Evolutionary conservation across 345 rosid genomes (phyloP).

Genomic region (Euphorbia tirucalli): DNA sequence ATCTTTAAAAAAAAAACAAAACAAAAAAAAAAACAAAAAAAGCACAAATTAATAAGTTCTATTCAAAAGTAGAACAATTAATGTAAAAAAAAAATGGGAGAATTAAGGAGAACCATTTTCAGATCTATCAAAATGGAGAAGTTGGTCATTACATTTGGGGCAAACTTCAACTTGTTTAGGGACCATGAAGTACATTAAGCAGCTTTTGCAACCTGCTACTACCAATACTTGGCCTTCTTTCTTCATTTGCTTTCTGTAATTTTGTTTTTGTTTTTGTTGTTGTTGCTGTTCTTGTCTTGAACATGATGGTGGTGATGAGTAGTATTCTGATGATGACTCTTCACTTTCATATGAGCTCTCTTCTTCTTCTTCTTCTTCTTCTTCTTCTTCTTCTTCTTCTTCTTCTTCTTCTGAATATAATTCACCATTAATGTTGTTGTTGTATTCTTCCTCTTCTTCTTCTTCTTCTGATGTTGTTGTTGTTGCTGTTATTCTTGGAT

Average conservation of each 20-base stretch:
- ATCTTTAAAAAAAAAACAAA: conserved; percentile 25
- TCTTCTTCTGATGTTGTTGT: background rate
- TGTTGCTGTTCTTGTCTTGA: conserved; percentile 26
- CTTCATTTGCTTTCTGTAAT: background rate
- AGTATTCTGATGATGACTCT: conserved; percentile 59
- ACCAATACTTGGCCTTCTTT: conserved; percentile 58
- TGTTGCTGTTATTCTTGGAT: conserved; percentile 41
- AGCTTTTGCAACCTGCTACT: conserved; percentile 92
- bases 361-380: conserved; percentile 33
- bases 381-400: background rate
- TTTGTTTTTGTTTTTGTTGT: background rate
- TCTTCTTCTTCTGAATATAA: conserved; percentile 34
- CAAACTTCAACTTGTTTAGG: conserved; percentile 75
- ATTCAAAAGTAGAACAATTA: conserved; percentile 1
- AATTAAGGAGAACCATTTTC: conserved; percentile 42
- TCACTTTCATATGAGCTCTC: conserved; percentile 63
- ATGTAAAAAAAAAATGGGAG: background rate
- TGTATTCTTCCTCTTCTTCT: conserved; percentile 36
- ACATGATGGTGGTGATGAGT: conserved; percentile 41
- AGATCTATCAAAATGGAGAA: conserved; percentile 75
- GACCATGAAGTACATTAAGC: conserved; percentile 91
- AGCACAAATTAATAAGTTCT: conserved; percentile 17
- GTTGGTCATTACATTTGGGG: conserved; percentile 77
- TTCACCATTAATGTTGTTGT: conserved; percentile 21
- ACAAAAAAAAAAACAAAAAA: no score